A percentile compares a stretch with the other conserved stretches of the same genome.
Conservation (phyloP, 768 basidiomycete genomes). For the Lentinula detonsa region DNA sequence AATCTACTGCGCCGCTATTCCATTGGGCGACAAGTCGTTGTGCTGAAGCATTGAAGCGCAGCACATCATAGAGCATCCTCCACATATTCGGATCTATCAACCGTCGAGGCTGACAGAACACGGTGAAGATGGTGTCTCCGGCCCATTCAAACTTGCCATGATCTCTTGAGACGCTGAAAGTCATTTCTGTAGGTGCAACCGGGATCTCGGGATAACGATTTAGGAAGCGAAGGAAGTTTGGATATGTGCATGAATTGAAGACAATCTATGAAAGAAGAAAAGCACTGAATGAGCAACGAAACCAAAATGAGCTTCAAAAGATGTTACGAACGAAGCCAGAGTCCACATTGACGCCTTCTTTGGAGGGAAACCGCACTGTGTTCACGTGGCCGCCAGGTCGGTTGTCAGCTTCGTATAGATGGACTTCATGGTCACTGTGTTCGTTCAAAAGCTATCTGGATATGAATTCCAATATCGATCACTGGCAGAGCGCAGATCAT, state of each 20-base stretch:
- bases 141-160: too few relatives aligned
- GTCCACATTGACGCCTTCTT: conserved; percentile 52
- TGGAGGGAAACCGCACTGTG: conserved; percentile 50
- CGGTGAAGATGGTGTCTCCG: too few relatives aligned
- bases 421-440: conserved; percentile 67
- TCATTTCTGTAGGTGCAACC: too few relatives aligned
- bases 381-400: conserved; percentile 75
- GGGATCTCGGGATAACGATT: too few relatives aligned
- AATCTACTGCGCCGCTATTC: too few relatives aligned
- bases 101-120: too few relatives aligned
- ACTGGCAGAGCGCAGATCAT: conserved; percentile 7
- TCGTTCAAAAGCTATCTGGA: conserved; percentile 59
- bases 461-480: neutral
- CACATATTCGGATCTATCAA: too few relatives aligned
- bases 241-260: conserved; percentile 71
- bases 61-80: too few relatives aligned
- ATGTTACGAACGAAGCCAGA: conserved; percentile 52
- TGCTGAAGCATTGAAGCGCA: too few relatives aligned
- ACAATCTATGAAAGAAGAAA: conserved; percentile 46
- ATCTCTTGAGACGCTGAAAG: too few relatives aligned
- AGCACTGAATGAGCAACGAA: neutral
- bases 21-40: too few relatives aligned
- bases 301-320: neutral
- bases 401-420: conserved; percentile 63
- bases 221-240: too few relatives aligned